Percentiles rank a stretch among this genome's conserved stretches.
Evolutionary conservation across 495 filamentous ascomycete species (phyloP).

Genomic region (Hypomontagnella submonticulosa): DNA sequence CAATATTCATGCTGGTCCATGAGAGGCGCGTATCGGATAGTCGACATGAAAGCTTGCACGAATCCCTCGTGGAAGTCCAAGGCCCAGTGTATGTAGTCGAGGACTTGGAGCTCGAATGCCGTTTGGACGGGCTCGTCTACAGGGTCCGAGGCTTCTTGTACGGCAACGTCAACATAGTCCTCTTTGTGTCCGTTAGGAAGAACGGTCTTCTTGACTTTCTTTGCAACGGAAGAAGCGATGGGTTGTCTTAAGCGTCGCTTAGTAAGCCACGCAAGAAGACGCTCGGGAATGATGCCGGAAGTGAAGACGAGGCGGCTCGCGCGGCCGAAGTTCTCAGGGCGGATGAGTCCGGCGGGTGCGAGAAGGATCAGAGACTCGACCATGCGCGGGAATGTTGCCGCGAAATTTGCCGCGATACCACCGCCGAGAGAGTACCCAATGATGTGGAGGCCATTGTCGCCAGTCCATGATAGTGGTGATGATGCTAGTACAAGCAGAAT

Average conservation of each 20-base stretch:
- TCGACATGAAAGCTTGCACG: constrained; percentile 64
- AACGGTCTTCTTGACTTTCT: constrained; percentile 33
- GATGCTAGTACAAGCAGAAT: constrained; percentile 77
- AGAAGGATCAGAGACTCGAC: constrained; percentile 78
- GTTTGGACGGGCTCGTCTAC: constrained; percentile 33
- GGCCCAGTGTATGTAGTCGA: constrained; percentile 65
- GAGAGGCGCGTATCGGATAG: constrained; percentile 64
- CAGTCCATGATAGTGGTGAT: constrained; percentile 64
- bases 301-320: constrained; percentile 57
- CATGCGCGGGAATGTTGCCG: constrained; percentile 73
- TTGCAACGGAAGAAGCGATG: constrained; percentile 51
- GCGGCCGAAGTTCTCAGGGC: constrained; percentile 54
- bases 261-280: constrained; percentile 52
- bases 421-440: constrained; percentile 89
- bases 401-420: constrained; percentile 76
- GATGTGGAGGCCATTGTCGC: constrained; percentile 67
- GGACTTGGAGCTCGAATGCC: constrained; percentile 54
- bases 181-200: constrained; percentile 37
- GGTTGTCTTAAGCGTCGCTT: constrained; percentile 52
- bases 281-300: constrained; percentile 52
- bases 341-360: constrained; percentile 72
- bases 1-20: constrained; percentile 65
- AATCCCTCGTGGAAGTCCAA: constrained; percentile 65
- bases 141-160: constrained; percentile 40
- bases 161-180: constrained; percentile 45